Evolutionary conservation across 2,329 filamentous ascomycete genomes (phyloP), one percentile per base, ranked within the genome.

Genomic region (Aspergillus versicolor): DNA sequence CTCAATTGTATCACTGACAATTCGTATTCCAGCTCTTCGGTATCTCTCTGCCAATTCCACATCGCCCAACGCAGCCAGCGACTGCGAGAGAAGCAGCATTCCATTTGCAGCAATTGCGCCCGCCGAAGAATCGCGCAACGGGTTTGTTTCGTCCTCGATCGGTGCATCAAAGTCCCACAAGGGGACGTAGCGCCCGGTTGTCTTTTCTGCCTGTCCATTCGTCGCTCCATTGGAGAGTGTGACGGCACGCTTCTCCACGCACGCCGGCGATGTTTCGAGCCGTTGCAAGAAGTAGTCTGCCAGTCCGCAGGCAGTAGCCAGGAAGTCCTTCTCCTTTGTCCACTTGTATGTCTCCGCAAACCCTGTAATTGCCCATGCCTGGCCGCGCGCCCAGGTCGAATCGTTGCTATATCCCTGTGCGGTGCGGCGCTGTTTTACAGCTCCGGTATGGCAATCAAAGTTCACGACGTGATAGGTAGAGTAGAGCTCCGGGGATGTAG

Each of bases 101-200:
- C 76, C 77, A 58, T 79, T 78, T 1, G 75, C 76, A 1, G 75
- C 72, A 41, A 78, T 73, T 5, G 77, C 70, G 0, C 74, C 77
- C 3, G 76, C 77, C 0, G 74, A 77, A 0, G 73, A 73, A 46
- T 79, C 77, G n/a, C 76, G 61, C 65, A 77, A 42, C 57, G 54
- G 64, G 22, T 52, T 51, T 1, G 24, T 51, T n/a, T 59, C 59
- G 21, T 63, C 59, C 7, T 44, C 42, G 7, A 60, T 50, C 1
- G 63, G 63, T 7, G 63, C 61, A 53, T 66, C 64, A 50, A 66
- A 67, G 32, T 67, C 65, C 65, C 65, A 66, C 4, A 65, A 54
- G 3, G 65, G 64, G 12, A 65, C 60, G 15, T 59, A 61, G 6
- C 61, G 60, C 7, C 52, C 45, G 47, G 50, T 34, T 12, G 43